These are phyloP conservation scores for Teratosphaeria viscida DNA, from an alignment of 2,329 filamentous ascomycete genomes.

Conservation along the genomic window DNA sequence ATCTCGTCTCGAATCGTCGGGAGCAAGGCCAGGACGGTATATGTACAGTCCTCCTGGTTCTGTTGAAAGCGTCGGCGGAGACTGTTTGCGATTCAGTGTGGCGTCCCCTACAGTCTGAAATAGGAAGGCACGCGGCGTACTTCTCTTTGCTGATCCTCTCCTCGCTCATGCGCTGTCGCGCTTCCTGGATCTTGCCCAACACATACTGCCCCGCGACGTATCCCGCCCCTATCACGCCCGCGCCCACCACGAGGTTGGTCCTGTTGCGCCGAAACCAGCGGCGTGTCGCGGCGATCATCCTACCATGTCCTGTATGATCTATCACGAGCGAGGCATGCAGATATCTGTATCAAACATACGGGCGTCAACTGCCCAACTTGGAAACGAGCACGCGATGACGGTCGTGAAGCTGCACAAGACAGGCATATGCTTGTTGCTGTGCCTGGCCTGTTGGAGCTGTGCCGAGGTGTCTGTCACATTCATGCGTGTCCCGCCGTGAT, in stretches of 20 bases:
- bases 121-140: constrained; percentile 40
- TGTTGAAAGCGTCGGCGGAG: constrained; percentile 93
- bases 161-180: constrained; percentile 90
- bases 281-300: constrained; percentile 58
- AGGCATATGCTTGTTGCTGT: background rate
- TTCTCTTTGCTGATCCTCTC: constrained; percentile 96
- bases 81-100: constrained; percentile 38
- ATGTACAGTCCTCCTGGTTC: constrained; percentile 97
- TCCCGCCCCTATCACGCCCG: constrained; percentile 76
- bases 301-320: constrained; percentile 9
- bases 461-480: background rate
- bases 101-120: background rate
- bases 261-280: constrained; percentile 89
- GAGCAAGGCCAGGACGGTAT: constrained; percentile 89
- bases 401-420: background rate
- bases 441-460: background rate
- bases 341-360: background rate
- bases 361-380: background rate
- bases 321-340: background rate
- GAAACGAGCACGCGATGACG: constrained; percentile 2
- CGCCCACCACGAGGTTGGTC: constrained; percentile 77
- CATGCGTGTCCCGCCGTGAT: no score
- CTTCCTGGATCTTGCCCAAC: constrained; percentile 79
- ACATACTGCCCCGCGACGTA: constrained; percentile 93
- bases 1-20: constrained; percentile 87